Evolutionary conservation across 2,329 filamentous ascomycete species (phyloP).

Genomic region (Stachybotrys elegans): DNA sequence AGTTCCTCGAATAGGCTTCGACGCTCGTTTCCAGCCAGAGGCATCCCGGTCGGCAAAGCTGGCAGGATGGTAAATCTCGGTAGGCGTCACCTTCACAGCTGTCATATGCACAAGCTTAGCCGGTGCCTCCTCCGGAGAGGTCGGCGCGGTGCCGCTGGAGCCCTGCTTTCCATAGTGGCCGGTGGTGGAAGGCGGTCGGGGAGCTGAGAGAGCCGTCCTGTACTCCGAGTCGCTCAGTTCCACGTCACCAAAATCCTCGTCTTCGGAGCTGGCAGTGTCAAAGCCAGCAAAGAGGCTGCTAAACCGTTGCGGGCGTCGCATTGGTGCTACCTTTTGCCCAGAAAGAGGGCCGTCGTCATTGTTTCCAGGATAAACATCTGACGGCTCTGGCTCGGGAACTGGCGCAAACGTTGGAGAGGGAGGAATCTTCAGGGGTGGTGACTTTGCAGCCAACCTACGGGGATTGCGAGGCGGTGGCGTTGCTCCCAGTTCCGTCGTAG

Average conservation of each 20-base stretch:
- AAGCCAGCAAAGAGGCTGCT: constrained; percentile 87
- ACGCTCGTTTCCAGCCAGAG: constrained; percentile 12
- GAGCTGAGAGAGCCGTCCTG: constrained; percentile 60
- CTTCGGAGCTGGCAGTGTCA: constrained; percentile 65
- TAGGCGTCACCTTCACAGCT: constrained; percentile 28
- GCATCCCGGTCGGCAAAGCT: constrained; percentile 27
- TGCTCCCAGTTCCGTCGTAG: constrained; percentile 46
- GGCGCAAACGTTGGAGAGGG: constrained; percentile 38
- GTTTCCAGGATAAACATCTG: constrained; percentile 70
- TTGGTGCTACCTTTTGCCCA: constrained; percentile 45
- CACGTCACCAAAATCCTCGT: constrained; percentile 54
- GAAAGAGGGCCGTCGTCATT: constrained; percentile 75
- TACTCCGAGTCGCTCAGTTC: constrained; percentile 65
- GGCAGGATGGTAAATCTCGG: constrained; percentile 42
- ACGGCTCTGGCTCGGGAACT: constrained; percentile 33
- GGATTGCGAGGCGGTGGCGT: constrained; percentile 59
- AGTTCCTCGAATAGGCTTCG: constrained; percentile 28
- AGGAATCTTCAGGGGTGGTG: constrained; percentile 41
- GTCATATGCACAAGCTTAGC: constrained; percentile 19
- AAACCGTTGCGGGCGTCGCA: constrained; percentile 67
- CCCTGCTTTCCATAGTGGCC: constrained; percentile 36
- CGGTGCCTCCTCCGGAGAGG: constrained; percentile 38
- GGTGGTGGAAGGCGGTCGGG: constrained; percentile 42
- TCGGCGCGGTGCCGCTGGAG: constrained; percentile 30
- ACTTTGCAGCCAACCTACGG: constrained; percentile 45